Evolutionary conservation across 2,329 filamentous ascomycete species (phyloP).

Genomic region (Tolypocladium paradoxum): DNA sequence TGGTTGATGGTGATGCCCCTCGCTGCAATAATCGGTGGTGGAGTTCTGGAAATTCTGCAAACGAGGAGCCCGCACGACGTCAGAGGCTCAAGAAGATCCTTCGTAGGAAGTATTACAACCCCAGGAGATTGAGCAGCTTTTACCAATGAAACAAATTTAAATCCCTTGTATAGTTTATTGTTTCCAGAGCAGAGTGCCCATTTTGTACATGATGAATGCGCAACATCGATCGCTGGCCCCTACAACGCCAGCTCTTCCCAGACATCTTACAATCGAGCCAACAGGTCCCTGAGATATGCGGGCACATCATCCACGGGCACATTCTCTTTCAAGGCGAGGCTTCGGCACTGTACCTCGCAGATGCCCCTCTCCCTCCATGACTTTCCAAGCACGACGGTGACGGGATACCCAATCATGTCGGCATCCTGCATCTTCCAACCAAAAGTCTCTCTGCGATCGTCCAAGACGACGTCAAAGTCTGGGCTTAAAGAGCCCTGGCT

Average conservation of each 20-base stretch:
- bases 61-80: background rate
- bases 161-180: background rate
- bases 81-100: background rate
- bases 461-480: slow-evolving; percentile 55
- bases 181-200: background rate
- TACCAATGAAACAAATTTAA: background rate
- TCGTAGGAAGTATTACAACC: no score
- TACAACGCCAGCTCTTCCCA: background rate
- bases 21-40: background rate
- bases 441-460: slow-evolving; percentile 59
- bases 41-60: background rate
- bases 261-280: slow-evolving; percentile 36
- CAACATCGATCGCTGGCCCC: background rate
- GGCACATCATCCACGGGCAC: slow-evolving; percentile 37
- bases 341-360: slow-evolving; percentile 74
- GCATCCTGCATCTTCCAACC: slow-evolving; percentile 87
- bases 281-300: slow-evolving; percentile 31
- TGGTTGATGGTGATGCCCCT: background rate
- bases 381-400: slow-evolving; percentile 70
- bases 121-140: no score
- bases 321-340: slow-evolving; percentile 49
- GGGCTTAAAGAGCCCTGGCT: slow-evolving; percentile 1
- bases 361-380: slow-evolving; percentile 46
- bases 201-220: no score
- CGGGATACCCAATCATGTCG: slow-evolving; percentile 77